phyloP scores from a whole-genome alignment of 805 yeast genomes.

The Suhomyces tanzawaensis region DNA sequence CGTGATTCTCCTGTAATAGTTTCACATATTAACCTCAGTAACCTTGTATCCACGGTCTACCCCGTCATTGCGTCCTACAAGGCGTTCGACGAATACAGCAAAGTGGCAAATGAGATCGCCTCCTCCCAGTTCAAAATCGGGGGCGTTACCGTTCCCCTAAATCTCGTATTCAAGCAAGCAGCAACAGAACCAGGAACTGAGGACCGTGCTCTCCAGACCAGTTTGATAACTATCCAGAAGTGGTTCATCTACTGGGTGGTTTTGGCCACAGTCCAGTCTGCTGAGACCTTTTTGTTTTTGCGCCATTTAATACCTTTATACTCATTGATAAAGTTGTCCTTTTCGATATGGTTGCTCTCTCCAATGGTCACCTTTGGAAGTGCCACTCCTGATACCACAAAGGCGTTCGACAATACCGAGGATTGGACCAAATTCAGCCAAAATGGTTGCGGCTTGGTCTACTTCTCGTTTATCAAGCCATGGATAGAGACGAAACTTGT shows the following conservation, averaged over 20 bases:
- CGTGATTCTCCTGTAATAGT: background rate
- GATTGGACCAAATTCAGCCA: slow-evolving; percentile 29
- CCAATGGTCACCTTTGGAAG: slow-evolving; percentile 30
- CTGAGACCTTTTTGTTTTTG: slow-evolving; percentile 45
- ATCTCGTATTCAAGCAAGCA: slow-evolving; percentile 4
- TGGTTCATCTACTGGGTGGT: slow-evolving; percentile 65
- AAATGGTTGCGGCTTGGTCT: slow-evolving; percentile 34
- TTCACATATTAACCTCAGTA: slow-evolving; percentile 18
- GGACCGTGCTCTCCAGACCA: slow-evolving; percentile 15
- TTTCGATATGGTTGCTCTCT: slow-evolving; percentile 60
- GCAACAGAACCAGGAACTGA: slow-evolving; percentile 9
- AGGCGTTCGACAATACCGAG: slow-evolving; percentile 9
- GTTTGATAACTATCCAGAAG: slow-evolving; percentile 33
- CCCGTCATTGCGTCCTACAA: slow-evolving; percentile 62
- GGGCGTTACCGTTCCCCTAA: slow-evolving; percentile 38
- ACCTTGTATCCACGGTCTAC: slow-evolving; percentile 45
- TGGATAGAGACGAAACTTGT: slow-evolving; percentile 20
- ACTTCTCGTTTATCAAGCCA: slow-evolving; percentile 26
- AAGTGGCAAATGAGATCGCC: slow-evolving; percentile 26
- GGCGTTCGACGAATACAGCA: slow-evolving; percentile 48
- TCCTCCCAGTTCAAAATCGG: slow-evolving; percentile 32
- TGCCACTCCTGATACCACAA: background rate
- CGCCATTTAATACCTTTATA: slow-evolving; percentile 54
- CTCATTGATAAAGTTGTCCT: slow-evolving; percentile 43
- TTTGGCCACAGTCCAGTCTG: slow-evolving; percentile 40